phyloP scores from a whole-genome alignment of 2,329 filamentous ascomycete genomes.

The Pseudonectria foliicola region DNA sequence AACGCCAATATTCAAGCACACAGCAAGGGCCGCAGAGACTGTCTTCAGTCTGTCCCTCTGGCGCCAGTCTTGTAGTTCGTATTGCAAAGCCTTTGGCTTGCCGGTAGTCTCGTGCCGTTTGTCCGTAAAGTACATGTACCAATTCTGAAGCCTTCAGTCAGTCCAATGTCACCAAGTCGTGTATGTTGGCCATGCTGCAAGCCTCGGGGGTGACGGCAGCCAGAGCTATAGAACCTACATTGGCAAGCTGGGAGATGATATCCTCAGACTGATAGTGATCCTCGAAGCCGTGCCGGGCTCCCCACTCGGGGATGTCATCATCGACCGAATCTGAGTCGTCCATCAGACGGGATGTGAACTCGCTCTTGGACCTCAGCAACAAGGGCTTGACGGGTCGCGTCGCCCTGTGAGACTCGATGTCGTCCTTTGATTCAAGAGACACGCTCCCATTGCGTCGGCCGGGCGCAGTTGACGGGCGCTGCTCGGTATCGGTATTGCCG shows the following conservation, averaged over 20 bases:
- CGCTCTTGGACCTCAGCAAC: constrained; percentile 52
- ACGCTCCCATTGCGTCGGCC: constrained; percentile 32
- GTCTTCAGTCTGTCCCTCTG: constrained; percentile 97
- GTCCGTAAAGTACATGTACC: constrained; percentile 99
- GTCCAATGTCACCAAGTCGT: not conserved
- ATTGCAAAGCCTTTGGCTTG: constrained; percentile 63
- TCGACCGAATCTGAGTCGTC: constrained; percentile 35
- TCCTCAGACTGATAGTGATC: constrained; percentile 88
- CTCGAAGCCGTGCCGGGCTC: constrained; percentile 79
- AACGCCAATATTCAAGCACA: constrained; percentile 95
- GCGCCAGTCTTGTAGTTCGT: constrained; percentile 83
- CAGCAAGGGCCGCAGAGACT: constrained; percentile 85
- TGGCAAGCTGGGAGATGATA: constrained; percentile 76
- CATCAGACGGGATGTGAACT: constrained; percentile 39
- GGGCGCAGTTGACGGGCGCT: constrained; percentile 40
- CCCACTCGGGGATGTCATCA: constrained; percentile 45
- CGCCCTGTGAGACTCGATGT: constrained; percentile 29
- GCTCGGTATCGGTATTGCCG: constrained; percentile 25
- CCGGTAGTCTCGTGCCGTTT: constrained; percentile 95
- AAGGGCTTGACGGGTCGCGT: constrained; percentile 39
- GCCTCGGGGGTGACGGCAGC: constrained; percentile 7
- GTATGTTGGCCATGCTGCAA: not conserved
- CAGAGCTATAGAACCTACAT: constrained; percentile 46
- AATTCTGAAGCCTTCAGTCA: constrained; percentile 54
- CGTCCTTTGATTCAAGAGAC: constrained; percentile 20